These are phyloP conservation scores for Ophiosphaerella korrae DNA, from an alignment of 2,329 filamentous ascomycete genomes.

Conservation along the genomic window DNA sequence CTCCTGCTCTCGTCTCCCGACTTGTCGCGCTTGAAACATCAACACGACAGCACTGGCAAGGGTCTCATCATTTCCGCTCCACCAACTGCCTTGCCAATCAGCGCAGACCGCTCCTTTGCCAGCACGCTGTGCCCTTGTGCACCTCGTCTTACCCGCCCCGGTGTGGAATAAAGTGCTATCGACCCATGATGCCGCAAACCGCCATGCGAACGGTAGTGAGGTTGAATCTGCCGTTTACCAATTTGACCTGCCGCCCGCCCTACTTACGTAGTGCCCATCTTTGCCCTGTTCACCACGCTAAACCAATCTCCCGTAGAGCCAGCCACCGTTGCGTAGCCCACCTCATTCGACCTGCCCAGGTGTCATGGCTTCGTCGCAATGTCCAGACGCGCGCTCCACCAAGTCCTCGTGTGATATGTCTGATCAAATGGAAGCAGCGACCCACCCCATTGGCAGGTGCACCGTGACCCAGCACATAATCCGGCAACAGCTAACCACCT, in stretches of 20 bases:
- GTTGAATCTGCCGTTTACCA: too few species aligned
- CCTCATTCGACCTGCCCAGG: constrained; percentile 17
- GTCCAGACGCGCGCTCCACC: constrained; percentile 30
- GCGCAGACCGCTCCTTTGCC: constrained; percentile 16
- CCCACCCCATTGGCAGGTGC: constrained; percentile 12
- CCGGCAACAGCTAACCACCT: constrained; percentile 8
- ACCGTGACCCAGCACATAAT: constrained; percentile 16
- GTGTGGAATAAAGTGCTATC: constrained; percentile 14
- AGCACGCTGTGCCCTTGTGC: constrained; percentile 1
- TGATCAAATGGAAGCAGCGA: constrained; percentile 20
- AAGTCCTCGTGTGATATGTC: neutral
- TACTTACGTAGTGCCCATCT: neutral
- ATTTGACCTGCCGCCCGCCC: neutral
- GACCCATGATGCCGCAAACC: neutral
- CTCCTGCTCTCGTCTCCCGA: constrained; percentile 3
- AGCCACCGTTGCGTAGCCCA: constrained; percentile 13
- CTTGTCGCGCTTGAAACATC: constrained; percentile 22
- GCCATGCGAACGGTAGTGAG: too few species aligned
- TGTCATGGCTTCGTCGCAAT: constrained; percentile 21
- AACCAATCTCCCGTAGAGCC: constrained; percentile 11
- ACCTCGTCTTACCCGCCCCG: neutral
- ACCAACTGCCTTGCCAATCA: constrained; percentile 27
- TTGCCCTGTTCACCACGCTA: neutral
- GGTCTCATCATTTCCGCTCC: constrained; percentile 31
- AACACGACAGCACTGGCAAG: constrained; percentile 23